Evolutionary conservation across 2,329 filamentous ascomycete genomes (phyloP).

Genomic region (Neofusicoccum parvum): DNA sequence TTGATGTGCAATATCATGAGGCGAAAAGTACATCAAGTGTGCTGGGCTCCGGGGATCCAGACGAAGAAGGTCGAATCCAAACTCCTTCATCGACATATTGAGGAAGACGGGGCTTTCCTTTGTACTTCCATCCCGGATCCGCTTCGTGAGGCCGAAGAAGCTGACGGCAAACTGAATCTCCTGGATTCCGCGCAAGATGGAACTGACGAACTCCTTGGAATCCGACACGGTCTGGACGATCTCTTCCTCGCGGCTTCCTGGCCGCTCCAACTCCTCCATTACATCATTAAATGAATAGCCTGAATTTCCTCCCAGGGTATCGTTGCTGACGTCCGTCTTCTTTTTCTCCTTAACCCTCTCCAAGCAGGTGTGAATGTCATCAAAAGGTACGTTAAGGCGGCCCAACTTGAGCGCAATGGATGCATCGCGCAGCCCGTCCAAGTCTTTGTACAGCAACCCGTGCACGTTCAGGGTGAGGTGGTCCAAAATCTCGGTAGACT

Average conservation of each 20-base stretch:
- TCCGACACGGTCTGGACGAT: slow-evolving; percentile 85
- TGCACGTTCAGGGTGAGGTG: slow-evolving; percentile 87
- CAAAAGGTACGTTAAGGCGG: slow-evolving; percentile 84
- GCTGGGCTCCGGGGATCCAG: slow-evolving; percentile 90
- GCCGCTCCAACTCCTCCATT: slow-evolving; percentile 71
- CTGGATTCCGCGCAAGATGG: slow-evolving; percentile 87
- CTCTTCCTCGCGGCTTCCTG: slow-evolving; percentile 66
- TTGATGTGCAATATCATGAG: slow-evolving; percentile 91
- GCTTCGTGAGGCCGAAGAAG: slow-evolving; percentile 84
- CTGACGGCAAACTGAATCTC: slow-evolving; percentile 95
- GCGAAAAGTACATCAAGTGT: slow-evolving; percentile 97
- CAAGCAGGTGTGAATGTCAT: slow-evolving; percentile 72
- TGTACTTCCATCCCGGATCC: slow-evolving; percentile 68
- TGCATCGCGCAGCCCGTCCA: slow-evolving; percentile 86
- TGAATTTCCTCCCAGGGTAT: slow-evolving; percentile 36
- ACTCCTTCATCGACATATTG: slow-evolving; percentile 92
- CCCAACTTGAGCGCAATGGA: slow-evolving; percentile 90
- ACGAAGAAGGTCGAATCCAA: slow-evolving; percentile 88
- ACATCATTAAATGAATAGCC: slow-evolving; percentile 71
- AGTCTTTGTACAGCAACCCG: slow-evolving; percentile 80
- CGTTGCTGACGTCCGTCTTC: slow-evolving; percentile 27
- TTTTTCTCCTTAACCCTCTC: slow-evolving; percentile 56
- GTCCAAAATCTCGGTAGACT: slow-evolving; percentile 86
- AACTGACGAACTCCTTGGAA: slow-evolving; percentile 88
- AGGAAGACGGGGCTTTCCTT: slow-evolving; percentile 69